phyloP scores from a whole-genome alignment of 768 basidiomycete genomes.

The Rhodocollybia butyracea region DNA sequence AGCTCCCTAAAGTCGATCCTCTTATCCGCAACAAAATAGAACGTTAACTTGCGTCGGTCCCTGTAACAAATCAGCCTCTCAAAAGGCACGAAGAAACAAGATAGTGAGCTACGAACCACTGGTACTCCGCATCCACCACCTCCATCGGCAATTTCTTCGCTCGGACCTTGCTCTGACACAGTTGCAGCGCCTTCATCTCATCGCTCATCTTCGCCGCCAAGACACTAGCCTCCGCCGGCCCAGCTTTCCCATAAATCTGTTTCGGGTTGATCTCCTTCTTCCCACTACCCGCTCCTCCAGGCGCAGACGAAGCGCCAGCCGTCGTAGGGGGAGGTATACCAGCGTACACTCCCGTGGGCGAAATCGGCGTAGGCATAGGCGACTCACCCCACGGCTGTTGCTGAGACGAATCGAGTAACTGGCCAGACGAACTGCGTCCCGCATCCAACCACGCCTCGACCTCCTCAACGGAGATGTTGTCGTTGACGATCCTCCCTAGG shows the following conservation, averaged over 20 bases:
- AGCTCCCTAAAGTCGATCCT: slow-evolving; percentile 96
- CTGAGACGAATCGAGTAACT: slow-evolving; percentile 39
- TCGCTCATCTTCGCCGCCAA: slow-evolving; percentile 84
- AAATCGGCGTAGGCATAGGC: background rate
- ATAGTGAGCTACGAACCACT: slow-evolving; percentile 62
- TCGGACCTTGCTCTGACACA: slow-evolving; percentile 89
- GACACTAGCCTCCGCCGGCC: slow-evolving; percentile 74
- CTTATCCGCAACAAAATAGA: slow-evolving; percentile 96
- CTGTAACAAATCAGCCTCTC: slow-evolving; percentile 31
- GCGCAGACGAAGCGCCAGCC: slow-evolving; percentile 16
- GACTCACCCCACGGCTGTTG: slow-evolving; percentile 16
- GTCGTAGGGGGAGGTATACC: background rate
- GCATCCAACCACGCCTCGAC: slow-evolving; percentile 75
- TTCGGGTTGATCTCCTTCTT: slow-evolving; percentile 97
- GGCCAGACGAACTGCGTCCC: slow-evolving; percentile 17
- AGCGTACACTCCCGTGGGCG: slow-evolving; percentile 4
- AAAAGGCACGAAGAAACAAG: background rate
- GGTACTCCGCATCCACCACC: slow-evolving; percentile 97
- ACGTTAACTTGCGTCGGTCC: slow-evolving; percentile 97
- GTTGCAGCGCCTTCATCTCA: slow-evolving; percentile 86
- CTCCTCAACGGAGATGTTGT: slow-evolving; percentile 84
- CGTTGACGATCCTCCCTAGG: slow-evolving; percentile 88
- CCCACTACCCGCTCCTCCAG: slow-evolving; percentile 25
- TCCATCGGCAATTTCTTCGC: slow-evolving; percentile 98
- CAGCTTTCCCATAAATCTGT: slow-evolving; percentile 90